phyloP scores from a whole-genome alignment of 441 rosid genomes.

The Capsella rubella region DNA sequence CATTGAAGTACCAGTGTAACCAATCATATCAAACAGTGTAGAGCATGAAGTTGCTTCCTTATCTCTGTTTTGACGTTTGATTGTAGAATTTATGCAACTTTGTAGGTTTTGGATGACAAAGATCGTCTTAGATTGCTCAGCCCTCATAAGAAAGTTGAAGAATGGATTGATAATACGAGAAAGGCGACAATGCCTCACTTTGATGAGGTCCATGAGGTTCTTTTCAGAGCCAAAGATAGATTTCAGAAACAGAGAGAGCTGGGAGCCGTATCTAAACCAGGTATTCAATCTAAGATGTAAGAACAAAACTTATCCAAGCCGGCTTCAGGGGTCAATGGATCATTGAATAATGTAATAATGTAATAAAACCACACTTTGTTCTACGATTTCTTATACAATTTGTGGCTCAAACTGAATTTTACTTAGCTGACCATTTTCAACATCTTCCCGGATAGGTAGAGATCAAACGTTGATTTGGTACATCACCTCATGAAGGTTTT shows the following conservation, averaged over 20 bases:
- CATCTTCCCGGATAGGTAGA: neutral
- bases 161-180: slow-evolving; percentile 79
- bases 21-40: neutral
- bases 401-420: neutral
- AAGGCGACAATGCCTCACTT: slow-evolving; percentile 79
- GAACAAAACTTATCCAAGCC: neutral
- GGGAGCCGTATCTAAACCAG: slow-evolving; percentile 43
- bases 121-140: slow-evolving; percentile 63
- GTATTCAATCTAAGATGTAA: slow-evolving; percentile 56
- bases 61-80: slow-evolving; percentile 9
- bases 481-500: no score
- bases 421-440: neutral
- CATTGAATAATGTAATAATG: neutral
- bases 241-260: slow-evolving; percentile 50
- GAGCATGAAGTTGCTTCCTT: neutral
- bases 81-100: neutral
- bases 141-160: slow-evolving; percentile 73
- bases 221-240: slow-evolving; percentile 55
- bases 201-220: slow-evolving; percentile 70
- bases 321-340: neutral
- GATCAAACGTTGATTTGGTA: neutral
- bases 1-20: neutral
- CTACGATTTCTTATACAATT: neutral
- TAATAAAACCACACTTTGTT: neutral
- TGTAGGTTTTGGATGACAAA: slow-evolving; percentile 73